Evolutionary conservation across 148 eudicot species (phyloP), one percentile per base, ranked within the genome.

Genomic region (Camellia lanceoleosa): DNA sequence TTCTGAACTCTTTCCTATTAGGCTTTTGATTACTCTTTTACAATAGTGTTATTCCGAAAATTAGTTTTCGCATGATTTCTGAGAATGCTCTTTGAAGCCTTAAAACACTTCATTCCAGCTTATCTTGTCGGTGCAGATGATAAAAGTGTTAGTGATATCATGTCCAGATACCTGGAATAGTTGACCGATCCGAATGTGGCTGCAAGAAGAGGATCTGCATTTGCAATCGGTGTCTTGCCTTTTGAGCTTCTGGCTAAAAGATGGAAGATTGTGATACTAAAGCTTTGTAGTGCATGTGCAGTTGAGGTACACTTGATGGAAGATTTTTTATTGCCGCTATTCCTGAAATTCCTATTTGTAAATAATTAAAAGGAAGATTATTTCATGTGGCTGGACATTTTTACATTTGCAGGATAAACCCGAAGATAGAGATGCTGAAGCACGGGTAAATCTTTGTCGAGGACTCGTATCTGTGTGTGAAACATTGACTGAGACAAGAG

Each of bases 401-500:
- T 84, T 55, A 56, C 20, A 51, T 77, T 54, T 75, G 82, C 83
- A 95, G 99, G 93, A 92, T 61, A 92, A 90, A 79, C 91, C 93
- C 61, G 97, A 93, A 78, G 97, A 95, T 66, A 89, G 94, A 75
- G 99, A 95, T 88, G n/a, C 97, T 81, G 99, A 95, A 90, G 93
- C 99, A 80, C 93, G n/a, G 99, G 97, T 92, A 44, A 92, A 89
- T 92, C 92, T 97, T 80, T 92, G 93, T 81, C 91, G 87, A 92
- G 94, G 94, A 71, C 91, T 95, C 61, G 89, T 86, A 70, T 89
- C 97, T 66, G 90, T 90, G 64, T 93, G 97, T 87, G 91, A 90
- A 89, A 89, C 77, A 63, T 80, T 95, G 86, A 84, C 91, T 14
- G 85, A 75, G 68, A 79, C 86, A 42, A 70, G 71, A 76, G 85